Evolutionary conservation across 2,329 filamentous ascomycete genomes (phyloP).

Genomic region (Colletotrichum sp.): DNA sequence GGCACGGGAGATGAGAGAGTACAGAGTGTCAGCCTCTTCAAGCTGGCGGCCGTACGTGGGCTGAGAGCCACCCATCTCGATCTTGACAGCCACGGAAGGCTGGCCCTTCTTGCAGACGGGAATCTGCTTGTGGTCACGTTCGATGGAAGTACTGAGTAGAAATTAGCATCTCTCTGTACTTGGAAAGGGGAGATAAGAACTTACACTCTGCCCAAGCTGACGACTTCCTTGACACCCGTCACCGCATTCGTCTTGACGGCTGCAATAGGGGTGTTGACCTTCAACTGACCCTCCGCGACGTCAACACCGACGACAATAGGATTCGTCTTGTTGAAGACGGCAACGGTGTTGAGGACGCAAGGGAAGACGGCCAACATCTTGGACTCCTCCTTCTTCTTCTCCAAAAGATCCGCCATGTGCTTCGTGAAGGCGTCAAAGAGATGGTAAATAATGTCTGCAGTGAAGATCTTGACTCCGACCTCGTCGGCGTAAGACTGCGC

Average conservation of each 20-base stretch:
- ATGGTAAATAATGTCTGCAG: conserved; percentile 98
- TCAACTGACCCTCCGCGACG: conserved; percentile 87
- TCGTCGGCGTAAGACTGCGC: conserved; percentile 90
- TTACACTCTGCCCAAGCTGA: conserved; percentile 91
- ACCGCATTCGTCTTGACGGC: conserved; percentile 82
- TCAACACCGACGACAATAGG: conserved; percentile 97
- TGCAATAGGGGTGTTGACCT: conserved; percentile 87
- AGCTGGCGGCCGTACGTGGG: conserved; percentile 94
- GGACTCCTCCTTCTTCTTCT: conserved; percentile 94
- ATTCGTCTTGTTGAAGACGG: conserved; percentile 97
- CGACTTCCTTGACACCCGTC: conserved; percentile 82
- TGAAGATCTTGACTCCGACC: conserved; percentile 96
- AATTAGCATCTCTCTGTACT: conserved; percentile 23
- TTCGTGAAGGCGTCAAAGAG: conserved; percentile 96
- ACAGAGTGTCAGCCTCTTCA: conserved; percentile 87
- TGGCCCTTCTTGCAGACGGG: conserved; percentile 92
- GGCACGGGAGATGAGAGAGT: conserved; percentile 84
- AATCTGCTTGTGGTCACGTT: conserved; percentile 97
- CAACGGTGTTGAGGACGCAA: conserved; percentile 86
- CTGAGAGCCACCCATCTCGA: conserved; percentile 91
- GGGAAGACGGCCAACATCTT: conserved; percentile 98
- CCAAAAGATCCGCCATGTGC: conserved; percentile 86
- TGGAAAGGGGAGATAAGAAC: conserved; percentile 40
- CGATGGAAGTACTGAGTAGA: conserved; percentile 80
- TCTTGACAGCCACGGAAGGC: conserved; percentile 97